These are phyloP conservation scores for Anacardium occidentale DNA, from an alignment of 345 rosid species.

Conservation along the genomic window DNA sequence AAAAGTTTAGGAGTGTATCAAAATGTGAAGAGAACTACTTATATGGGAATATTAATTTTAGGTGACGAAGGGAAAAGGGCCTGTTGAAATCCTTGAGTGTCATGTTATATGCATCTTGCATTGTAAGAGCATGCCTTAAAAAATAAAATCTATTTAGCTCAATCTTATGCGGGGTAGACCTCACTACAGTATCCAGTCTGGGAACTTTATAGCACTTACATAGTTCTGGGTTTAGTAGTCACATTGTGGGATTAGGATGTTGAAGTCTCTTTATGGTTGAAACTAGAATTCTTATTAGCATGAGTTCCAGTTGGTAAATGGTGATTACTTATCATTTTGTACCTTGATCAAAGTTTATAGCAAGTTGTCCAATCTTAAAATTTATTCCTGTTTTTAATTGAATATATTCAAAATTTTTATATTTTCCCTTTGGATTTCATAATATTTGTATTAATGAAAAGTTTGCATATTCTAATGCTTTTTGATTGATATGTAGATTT, in stretches of 20 bases:
- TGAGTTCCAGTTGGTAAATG: background rate
- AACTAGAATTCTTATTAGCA: background rate
- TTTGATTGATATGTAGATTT: slow-evolving; percentile 51
- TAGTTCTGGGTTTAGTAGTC: no score
- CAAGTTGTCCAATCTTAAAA: background rate
- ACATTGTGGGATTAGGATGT: no score
- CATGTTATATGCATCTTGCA: background rate
- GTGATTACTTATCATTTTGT: background rate
- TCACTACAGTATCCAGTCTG: background rate
- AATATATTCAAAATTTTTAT: background rate
- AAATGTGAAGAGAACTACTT: no score
- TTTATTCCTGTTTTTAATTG: background rate
- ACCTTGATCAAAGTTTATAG: background rate
- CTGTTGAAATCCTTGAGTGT: background rate
- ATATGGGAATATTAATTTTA: no score
- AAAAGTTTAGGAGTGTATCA: no score
- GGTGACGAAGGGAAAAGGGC: background rate
- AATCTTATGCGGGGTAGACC: background rate
- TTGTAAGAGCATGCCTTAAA: background rate
- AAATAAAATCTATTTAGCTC: background rate
- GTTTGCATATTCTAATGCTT: background rate
- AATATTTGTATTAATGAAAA: no score
- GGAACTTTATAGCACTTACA: background rate
- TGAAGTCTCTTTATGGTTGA: background rate
- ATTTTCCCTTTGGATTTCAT: background rate